Percentiles rank a stretch among this genome's conserved stretches.
Evolutionary conservation across 441 rosid species (phyloP).

Genomic region (Geranium incanum): DNA sequence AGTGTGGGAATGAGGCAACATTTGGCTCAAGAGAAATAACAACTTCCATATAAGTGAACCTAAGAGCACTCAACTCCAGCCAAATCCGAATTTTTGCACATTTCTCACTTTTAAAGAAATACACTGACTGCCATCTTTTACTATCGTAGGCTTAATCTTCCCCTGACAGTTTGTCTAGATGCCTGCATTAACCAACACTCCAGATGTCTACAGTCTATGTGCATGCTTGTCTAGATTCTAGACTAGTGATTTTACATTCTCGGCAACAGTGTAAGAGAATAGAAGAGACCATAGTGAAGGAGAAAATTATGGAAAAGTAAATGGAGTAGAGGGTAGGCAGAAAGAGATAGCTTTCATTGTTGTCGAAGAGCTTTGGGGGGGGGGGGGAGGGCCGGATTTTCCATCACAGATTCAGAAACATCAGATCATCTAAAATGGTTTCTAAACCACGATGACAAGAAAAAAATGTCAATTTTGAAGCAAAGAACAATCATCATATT

Average conservation of each 20-base stretch:
- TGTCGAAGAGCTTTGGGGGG: neutral
- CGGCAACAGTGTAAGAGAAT: neutral
- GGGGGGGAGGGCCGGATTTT: no score
- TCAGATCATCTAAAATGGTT: neutral
- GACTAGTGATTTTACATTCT: neutral
- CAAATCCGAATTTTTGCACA: neutral
- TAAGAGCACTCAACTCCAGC: neutral
- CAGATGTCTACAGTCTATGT: neutral
- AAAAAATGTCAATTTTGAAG: neutral
- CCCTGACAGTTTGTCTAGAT: neutral
- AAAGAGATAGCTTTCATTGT: neutral
- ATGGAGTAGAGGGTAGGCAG: neutral
- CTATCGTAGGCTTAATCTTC: neutral
- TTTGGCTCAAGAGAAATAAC: neutral
- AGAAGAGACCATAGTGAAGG: neutral
- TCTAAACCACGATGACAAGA: neutral
- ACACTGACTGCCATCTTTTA: neutral
- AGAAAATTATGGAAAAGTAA: neutral
- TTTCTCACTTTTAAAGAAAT: neutral
- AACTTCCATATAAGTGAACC: neutral
- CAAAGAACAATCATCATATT: constrained; percentile 9
- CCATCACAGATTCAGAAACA: neutral
- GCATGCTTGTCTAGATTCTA: neutral
- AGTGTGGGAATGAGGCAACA: neutral
- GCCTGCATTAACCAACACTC: neutral